phyloP scores from a whole-genome alignment of 345 rosid genomes.

The Mercurialis annua region DNA sequence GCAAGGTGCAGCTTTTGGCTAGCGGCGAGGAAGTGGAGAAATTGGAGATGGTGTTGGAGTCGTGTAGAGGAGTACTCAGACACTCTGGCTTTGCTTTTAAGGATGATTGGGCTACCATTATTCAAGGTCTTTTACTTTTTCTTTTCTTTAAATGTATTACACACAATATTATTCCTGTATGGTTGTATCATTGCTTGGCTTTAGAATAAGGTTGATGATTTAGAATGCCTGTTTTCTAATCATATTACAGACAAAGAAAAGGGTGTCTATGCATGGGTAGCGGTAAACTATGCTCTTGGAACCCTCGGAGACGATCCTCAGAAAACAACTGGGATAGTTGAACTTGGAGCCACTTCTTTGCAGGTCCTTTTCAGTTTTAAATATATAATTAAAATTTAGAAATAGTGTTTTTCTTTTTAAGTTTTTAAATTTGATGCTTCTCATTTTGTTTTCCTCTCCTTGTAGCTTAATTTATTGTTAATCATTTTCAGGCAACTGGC shows the following conservation, averaged over 20 bases:
- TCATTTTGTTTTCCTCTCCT: background rate
- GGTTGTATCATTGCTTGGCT: background rate
- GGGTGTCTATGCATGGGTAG: conserved; percentile 43
- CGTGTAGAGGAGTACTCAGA: conserved; percentile 35
- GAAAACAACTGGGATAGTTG: conserved; percentile 38
- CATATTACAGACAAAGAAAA: conserved; percentile 34
- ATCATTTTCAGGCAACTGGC: too few species aligned
- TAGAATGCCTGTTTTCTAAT: background rate
- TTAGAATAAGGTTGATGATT: conserved; percentile 1
- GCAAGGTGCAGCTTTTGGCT: conserved; percentile 33
- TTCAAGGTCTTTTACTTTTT: conserved; percentile 27
- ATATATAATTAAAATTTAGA: background rate
- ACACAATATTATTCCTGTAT: background rate
- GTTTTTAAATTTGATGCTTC: background rate
- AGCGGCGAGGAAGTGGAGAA: conserved; percentile 19
- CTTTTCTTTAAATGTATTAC: background rate
- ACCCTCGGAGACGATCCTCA: conserved; percentile 39
- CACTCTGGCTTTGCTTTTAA: conserved; percentile 38
- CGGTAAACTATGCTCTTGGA: conserved; percentile 45
- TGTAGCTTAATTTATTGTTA: background rate
- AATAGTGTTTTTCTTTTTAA: background rate
- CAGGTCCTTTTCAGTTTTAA: conserved; percentile 32
- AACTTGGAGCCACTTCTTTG: conserved; percentile 46
- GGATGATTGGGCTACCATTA: conserved; percentile 41
- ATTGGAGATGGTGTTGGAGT: conserved; percentile 25